Conservation (phyloP, 306 rosid species). For the Luffa acutangula region DNA sequence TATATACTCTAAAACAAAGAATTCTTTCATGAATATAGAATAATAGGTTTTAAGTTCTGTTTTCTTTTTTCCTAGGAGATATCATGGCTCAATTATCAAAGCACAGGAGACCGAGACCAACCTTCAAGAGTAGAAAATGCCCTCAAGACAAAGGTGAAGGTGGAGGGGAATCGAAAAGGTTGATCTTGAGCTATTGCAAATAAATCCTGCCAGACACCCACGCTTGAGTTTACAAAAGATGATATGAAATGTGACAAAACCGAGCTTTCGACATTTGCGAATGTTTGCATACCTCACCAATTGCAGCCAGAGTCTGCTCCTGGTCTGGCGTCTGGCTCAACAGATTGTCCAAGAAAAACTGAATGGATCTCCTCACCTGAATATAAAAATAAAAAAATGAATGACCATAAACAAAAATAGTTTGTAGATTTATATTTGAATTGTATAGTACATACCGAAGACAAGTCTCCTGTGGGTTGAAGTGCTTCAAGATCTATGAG, state of each 20-base stretch:
- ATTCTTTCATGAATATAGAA: neutral
- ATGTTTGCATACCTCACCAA: slow-evolving; percentile 56
- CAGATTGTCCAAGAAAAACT: slow-evolving; percentile 59
- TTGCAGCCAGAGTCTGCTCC: slow-evolving; percentile 58
- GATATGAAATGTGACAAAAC: neutral
- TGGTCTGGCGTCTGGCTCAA: slow-evolving; percentile 60
- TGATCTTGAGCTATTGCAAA: slow-evolving; percentile 85
- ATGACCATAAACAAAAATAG: neutral
- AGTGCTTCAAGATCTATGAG: slow-evolving; percentile 79
- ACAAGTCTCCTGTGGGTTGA: slow-evolving; percentile 68
- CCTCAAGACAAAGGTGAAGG: slow-evolving; percentile 73
- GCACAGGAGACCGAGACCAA: slow-evolving; percentile 16
- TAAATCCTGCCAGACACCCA: slow-evolving; percentile 49
- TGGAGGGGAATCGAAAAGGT: slow-evolving; percentile 85
- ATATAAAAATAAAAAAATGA: neutral
- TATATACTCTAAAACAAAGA: neutral
- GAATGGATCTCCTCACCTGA: slow-evolving; percentile 80
- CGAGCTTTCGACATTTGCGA: neutral
- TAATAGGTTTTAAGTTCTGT: neutral
- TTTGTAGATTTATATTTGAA: neutral
- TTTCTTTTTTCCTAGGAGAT: neutral
- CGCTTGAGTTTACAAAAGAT: neutral
- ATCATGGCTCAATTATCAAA: neutral
- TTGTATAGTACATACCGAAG: slow-evolving; percentile 31
- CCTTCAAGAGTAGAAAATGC: slow-evolving; percentile 96